These are phyloP conservation scores for Penicillium mononematosum DNA, from an alignment of 495 filamentous ascomycete genomes.

Conservation along the genomic window DNA sequence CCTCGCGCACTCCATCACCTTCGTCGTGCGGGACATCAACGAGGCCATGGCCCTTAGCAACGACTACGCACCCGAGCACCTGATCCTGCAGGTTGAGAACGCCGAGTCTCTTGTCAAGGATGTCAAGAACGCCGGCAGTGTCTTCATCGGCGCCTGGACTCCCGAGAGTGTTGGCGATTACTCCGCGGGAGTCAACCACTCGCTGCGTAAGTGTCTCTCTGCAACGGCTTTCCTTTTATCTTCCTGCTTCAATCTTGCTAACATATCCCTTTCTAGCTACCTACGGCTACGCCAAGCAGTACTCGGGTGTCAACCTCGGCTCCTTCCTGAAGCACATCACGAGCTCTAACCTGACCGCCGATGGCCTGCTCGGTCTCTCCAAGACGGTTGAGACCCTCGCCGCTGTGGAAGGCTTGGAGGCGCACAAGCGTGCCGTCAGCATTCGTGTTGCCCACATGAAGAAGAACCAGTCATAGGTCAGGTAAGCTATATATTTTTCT, in stretches of 20 bases:
- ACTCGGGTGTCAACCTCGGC: constrained; percentile 92
- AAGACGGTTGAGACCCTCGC: constrained; percentile 90
- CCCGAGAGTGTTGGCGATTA: constrained; percentile 97
- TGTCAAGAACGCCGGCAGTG: constrained; percentile 92
- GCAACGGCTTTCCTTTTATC: neutral
- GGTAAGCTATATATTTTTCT: neutral
- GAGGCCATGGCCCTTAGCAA: constrained; percentile 90
- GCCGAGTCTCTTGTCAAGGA: constrained; percentile 67
- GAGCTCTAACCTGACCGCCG: constrained; percentile 78
- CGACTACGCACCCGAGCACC: constrained; percentile 92
- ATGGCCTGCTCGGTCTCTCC: constrained; percentile 81
- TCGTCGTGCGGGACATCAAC: constrained; percentile 73
- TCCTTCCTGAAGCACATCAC: constrained; percentile 98
- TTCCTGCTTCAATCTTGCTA: constrained; percentile 11
- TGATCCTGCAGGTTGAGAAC: constrained; percentile 84
- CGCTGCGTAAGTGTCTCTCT: constrained; percentile 71
- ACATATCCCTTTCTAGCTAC: constrained; percentile 61
- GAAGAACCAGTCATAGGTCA: constrained; percentile 30
- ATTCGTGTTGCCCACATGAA: constrained; percentile 74
- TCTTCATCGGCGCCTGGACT: constrained; percentile 94
- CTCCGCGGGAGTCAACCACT: constrained; percentile 96
- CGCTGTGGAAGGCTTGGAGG: constrained; percentile 90
- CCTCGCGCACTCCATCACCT: constrained; percentile 85
- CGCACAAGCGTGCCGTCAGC: constrained; percentile 87
- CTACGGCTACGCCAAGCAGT: constrained; percentile 96